Conservation (phyloP, 2,329 filamentous ascomycete species). For the Didymella arachidicola region DNA sequence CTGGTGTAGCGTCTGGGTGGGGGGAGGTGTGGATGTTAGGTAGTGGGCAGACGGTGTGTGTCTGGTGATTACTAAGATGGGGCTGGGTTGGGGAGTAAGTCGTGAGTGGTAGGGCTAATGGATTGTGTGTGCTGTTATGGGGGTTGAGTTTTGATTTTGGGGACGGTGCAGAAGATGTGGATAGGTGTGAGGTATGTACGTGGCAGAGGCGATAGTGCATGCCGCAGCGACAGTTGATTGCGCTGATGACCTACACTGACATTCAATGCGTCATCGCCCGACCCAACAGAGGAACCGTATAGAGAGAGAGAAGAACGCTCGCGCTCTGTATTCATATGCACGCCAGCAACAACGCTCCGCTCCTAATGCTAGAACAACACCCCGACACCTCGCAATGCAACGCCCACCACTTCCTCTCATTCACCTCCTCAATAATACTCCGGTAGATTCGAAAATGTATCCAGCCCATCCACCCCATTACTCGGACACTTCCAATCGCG, state of each 20-base stretch:
- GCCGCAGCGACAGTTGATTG: no score
- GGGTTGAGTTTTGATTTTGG: not conserved
- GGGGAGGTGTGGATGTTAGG: no score
- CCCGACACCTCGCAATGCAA: not conserved
- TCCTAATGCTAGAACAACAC: not conserved
- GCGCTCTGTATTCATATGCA: not conserved
- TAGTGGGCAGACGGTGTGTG: not conserved
- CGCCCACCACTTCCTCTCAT: not conserved
- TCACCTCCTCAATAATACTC: slow-evolving; percentile 52
- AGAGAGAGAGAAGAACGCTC: no score
- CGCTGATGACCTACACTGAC: no score
- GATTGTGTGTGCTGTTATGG: not conserved
- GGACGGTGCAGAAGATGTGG: not conserved
- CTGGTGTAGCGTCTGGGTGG: no score
- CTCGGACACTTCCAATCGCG: slow-evolving; percentile 54
- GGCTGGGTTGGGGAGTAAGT: not conserved
- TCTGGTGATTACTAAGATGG: not conserved
- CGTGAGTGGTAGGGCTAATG: not conserved
- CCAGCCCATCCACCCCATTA: slow-evolving; percentile 40
- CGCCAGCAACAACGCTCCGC: not conserved
- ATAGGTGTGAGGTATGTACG: not conserved
- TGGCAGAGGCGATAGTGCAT: not conserved
- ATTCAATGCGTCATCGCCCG: no score
- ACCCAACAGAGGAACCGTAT: no score
- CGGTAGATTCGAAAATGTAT: slow-evolving; percentile 53